A percentile compares a stretch with the other conserved stretches of the same genome.
Conservation (phyloP, 805 yeast genomes). For the Lachancea waltii region DNA sequence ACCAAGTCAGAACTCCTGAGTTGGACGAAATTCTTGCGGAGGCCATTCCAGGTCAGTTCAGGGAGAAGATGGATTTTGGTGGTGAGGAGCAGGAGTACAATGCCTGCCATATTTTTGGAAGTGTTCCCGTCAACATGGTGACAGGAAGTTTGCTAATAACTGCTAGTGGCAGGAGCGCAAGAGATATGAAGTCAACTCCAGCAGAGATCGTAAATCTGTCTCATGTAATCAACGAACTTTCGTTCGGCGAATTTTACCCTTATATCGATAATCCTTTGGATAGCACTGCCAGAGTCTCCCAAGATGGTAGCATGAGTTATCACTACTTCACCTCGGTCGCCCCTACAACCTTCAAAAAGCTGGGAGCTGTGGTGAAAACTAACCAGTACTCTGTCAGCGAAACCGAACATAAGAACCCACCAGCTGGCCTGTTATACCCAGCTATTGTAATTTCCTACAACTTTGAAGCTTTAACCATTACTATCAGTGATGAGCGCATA, state of each 20-base stretch:
- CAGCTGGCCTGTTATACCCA: conserved; percentile 40
- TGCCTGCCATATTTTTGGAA: conserved; percentile 83
- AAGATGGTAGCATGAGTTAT: conserved; percentile 43
- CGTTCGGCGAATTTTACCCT: conserved; percentile 89
- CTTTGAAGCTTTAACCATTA: conserved; percentile 77
- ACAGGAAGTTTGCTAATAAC: conserved; percentile 81
- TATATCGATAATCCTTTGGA: conserved; percentile 85
- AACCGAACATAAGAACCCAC: conserved; percentile 32
- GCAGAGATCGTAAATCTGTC: conserved; percentile 64
- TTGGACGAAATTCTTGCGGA: conserved; percentile 61
- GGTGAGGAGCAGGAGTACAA: conserved; percentile 41
- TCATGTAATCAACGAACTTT: conserved; percentile 78
- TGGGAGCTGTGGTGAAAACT: conserved; percentile 71
- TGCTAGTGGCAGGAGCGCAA: conserved; percentile 63
- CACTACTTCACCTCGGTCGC: conserved; percentile 73
- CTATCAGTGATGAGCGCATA: conserved; percentile 63
- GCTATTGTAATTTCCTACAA: conserved; percentile 82
- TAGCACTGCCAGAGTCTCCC: conserved; percentile 53
- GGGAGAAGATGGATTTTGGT: conserved; percentile 36
- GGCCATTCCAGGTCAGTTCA: conserved; percentile 59
- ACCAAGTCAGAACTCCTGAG: conserved; percentile 50
- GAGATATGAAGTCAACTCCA: conserved; percentile 37
- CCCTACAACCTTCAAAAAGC: conserved; percentile 66
- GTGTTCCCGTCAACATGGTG: conserved; percentile 78
- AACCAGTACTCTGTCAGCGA: conserved; percentile 77